Evolutionary conservation across 164 flowering plant species (phyloP).

Genomic region (Annona squamosa): DNA sequence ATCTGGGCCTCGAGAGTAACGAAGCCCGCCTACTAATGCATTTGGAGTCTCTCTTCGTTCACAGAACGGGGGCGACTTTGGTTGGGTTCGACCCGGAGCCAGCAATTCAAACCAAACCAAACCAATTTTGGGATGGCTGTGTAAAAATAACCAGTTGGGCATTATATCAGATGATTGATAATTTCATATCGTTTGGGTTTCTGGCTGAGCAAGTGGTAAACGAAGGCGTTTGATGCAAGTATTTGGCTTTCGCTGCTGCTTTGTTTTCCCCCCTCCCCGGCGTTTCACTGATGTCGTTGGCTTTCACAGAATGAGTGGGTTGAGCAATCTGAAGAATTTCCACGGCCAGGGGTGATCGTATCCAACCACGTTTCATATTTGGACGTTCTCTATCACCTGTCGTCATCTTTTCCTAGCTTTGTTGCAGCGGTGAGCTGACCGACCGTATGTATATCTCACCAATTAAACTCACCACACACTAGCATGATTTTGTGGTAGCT

Average conservation of each 20-base stretch:
- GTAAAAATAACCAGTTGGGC: too few relatives aligned
- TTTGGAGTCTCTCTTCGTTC: too few relatives aligned
- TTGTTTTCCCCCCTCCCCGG: background rate
- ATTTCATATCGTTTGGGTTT: too few relatives aligned
- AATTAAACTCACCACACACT: background rate
- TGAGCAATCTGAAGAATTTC: constrained; percentile 38
- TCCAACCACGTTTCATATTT: constrained; percentile 83
- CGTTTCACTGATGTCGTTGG: background rate
- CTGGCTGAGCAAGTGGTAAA: too few relatives aligned
- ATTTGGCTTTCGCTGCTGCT: background rate
- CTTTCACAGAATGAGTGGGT: constrained; percentile 34
- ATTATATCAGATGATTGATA: too few relatives aligned
- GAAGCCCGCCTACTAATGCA: too few relatives aligned
- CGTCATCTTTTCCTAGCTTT: constrained; percentile 88
- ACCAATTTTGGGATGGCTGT: too few relatives aligned
- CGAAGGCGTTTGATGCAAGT: too few relatives aligned
- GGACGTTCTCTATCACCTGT: constrained; percentile 89
- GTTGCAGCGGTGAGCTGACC: constrained; percentile 65
- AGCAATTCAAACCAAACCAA: too few relatives aligned
- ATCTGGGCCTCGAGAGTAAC: too few relatives aligned
- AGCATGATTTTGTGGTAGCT: background rate
- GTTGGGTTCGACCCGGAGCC: too few relatives aligned
- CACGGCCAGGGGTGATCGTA: constrained; percentile 71
- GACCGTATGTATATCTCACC: background rate
- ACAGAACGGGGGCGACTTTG: too few relatives aligned